Percentiles rank a stretch among this genome's conserved stretches.
phyloP scores from a whole-genome alignment of 768 basidiomycete species.

The Tylopilus felleus region DNA sequence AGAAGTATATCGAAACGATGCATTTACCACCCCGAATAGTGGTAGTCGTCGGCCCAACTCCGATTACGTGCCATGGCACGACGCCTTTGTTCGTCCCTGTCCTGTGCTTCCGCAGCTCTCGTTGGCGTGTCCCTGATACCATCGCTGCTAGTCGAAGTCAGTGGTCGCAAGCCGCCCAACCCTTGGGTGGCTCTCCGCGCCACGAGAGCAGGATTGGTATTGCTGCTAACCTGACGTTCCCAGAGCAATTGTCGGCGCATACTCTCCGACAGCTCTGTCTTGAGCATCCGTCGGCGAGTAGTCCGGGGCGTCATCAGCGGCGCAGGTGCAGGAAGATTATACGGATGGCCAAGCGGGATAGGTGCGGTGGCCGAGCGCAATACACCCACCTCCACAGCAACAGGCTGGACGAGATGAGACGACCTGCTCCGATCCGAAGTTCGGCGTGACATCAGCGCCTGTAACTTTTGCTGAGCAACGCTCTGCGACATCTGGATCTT shows the following conservation, averaged over 20 bases:
- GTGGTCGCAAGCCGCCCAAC: constrained; percentile 31
- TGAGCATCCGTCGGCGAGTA: constrained; percentile 79
- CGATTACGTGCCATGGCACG: constrained; percentile 55
- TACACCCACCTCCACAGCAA: constrained; percentile 15
- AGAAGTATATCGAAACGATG: background rate
- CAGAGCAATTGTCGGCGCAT: constrained; percentile 77
- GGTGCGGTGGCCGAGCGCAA: constrained; percentile 42
- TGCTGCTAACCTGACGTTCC: constrained; percentile 66
- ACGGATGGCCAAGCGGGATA: constrained; percentile 61
- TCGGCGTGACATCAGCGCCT: constrained; percentile 50
- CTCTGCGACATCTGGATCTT: constrained; percentile 59
- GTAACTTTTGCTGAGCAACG: constrained; percentile 65
- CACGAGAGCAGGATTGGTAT: constrained; percentile 42
- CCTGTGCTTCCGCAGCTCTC: constrained; percentile 27
- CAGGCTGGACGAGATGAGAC: constrained; percentile 22
- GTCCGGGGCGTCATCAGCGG: constrained; percentile 81
- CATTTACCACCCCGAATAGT: constrained; percentile 58
- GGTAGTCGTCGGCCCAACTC: constrained; percentile 69
- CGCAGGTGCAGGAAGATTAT: constrained; percentile 65
- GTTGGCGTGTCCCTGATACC: constrained; percentile 12
- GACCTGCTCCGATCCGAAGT: constrained; percentile 28
- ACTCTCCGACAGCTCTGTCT: constrained; percentile 82
- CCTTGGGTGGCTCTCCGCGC: constrained; percentile 30
- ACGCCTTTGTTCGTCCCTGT: constrained; percentile 40
- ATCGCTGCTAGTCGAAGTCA: constrained; percentile 30